phyloP scores from a whole-genome alignment of 805 yeast genomes.

The Ogataea pignaliae region DNA sequence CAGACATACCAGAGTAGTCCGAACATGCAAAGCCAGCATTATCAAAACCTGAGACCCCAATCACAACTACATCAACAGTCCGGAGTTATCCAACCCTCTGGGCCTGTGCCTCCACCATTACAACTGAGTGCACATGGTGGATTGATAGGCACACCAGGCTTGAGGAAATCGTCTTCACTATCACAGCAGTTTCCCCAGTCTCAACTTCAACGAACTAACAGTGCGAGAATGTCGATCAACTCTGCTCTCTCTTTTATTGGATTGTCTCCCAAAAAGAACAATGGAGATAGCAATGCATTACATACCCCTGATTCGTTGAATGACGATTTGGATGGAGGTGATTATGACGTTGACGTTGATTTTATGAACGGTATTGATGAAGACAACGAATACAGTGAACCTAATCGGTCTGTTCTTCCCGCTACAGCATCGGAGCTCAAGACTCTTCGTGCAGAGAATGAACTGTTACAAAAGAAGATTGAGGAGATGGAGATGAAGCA shows the following conservation, averaged over 20 bases:
- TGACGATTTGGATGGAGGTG: conserved; percentile 4
- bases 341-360: neutral
- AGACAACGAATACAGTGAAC: too few species aligned
- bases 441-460: too few species aligned
- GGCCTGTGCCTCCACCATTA: conserved; percentile 1
- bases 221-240: conserved; percentile 22
- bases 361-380: too few species aligned
- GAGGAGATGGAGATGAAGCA: conserved; percentile 4
- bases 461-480: too few species aligned
- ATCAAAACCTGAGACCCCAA: neutral
- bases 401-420: too few species aligned
- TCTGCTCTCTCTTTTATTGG: conserved; percentile 21
- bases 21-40: too few species aligned
- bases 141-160: conserved; percentile 23
- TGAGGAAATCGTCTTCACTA: conserved; percentile 9
- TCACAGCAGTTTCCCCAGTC: conserved; percentile 3
- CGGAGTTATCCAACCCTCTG: neutral
- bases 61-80: neutral
- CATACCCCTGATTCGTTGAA: conserved; percentile 16
- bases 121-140: conserved; percentile 8
- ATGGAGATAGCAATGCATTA: conserved; percentile 4
- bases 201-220: neutral
- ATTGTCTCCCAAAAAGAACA: conserved; percentile 11
- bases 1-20: neutral
- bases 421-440: too few species aligned